Percentiles rank a stretch among this genome's conserved stretches.
Evolutionary conservation across 805 yeast species (phyloP).

Genomic region (Lachancea kluyveri): DNA sequence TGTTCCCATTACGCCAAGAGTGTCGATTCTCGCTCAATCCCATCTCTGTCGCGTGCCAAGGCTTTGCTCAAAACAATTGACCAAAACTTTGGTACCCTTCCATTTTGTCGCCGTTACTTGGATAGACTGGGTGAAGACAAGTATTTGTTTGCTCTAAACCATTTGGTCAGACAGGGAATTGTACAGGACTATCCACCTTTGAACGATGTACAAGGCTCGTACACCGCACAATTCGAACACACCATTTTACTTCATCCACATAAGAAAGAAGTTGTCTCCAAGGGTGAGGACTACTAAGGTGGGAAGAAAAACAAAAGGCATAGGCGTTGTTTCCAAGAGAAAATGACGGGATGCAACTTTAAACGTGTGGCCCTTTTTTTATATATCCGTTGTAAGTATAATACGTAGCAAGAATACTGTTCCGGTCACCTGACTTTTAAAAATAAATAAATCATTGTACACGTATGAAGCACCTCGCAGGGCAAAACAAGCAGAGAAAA

Average conservation of each 20-base stretch:
- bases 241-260: constrained; percentile 87
- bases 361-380: no score
- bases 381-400: no score
- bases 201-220: constrained; percentile 73
- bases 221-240: constrained; percentile 96
- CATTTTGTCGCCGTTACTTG: constrained; percentile 93
- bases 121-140: constrained; percentile 91
- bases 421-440: no score
- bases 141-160: constrained; percentile 80
- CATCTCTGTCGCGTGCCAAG: constrained; percentile 60
- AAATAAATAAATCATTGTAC: no score
- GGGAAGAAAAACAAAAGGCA: no score
- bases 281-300: constrained; percentile 88
- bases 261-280: constrained; percentile 86
- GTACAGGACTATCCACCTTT: constrained; percentile 93
- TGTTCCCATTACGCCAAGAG: constrained; percentile 86
- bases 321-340: no score
- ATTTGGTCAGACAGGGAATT: constrained; percentile 77
- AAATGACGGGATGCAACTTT: no score
- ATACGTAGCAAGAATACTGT: no score
- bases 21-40: constrained; percentile 35
- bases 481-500: no score
- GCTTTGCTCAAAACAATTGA: constrained; percentile 64
- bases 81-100: constrained; percentile 83
- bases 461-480: no score